Evolutionary conservation across 2,329 filamentous ascomycete species (phyloP).

Genomic region (Exserohilum rostratum): DNA sequence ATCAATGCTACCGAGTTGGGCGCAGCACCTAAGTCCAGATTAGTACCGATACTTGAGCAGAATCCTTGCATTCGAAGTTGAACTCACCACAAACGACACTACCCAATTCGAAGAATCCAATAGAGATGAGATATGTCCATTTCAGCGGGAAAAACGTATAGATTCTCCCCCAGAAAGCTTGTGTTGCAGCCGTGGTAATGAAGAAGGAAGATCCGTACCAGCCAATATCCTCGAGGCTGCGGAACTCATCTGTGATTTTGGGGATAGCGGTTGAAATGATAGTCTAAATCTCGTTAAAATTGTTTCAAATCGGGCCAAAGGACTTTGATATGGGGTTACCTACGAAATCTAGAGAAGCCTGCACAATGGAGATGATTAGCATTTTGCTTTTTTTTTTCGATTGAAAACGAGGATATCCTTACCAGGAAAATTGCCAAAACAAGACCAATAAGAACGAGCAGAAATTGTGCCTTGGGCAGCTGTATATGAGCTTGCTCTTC

Average conservation of each 20-base stretch:
- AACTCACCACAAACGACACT: constrained; percentile 5
- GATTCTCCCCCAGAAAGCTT: constrained; percentile 18
- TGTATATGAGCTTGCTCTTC: constrained; percentile 2
- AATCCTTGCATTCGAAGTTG: too few species aligned
- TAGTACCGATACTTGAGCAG: too few species aligned
- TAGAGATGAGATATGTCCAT: constrained; percentile 13
- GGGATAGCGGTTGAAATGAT: constrained; percentile 41
- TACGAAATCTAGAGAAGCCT: constrained; percentile 9
- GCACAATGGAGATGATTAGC: neutral
- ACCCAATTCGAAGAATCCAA: constrained; percentile 5
- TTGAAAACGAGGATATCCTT: neutral
- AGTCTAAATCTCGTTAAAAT: neutral
- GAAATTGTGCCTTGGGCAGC: neutral
- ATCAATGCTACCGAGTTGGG: constrained; percentile 2
- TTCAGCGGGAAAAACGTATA: constrained; percentile 25
- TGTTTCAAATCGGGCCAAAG: too few species aligned
- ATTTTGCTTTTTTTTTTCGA: neutral
- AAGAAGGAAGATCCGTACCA: constrained; percentile 44
- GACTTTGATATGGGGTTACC: too few species aligned
- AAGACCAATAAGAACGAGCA: constrained; percentile 2
- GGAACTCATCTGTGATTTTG: too few species aligned
- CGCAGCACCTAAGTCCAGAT: neutral
- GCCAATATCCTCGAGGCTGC: constrained; percentile 35
- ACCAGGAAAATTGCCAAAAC: constrained; percentile 8
- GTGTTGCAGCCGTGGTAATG: constrained; percentile 19